Base-by-base conservation (phyloP, 768 basidiomycete species). In the Russula dissimulans region DNA sequence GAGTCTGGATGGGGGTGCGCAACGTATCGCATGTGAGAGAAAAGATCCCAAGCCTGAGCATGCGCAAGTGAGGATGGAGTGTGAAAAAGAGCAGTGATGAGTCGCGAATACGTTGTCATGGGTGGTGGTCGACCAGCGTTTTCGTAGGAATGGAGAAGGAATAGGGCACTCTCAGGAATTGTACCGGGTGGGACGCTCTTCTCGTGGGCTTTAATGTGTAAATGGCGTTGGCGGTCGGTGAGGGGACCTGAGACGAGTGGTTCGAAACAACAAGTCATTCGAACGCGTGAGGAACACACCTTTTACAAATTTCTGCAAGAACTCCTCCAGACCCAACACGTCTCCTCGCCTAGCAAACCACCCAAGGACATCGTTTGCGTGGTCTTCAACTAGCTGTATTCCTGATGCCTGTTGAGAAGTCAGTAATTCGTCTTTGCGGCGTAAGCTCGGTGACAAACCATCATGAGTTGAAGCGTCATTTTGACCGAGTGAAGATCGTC, bases 1-100 rank as follows among this genome's bases (percentile, higher is more conserved):
- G 76, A 76, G 63, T 88, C 84, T 0, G 95, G 94, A 4, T 75
- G 74, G 0, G 92, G 85, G 69, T 98, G 93, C 1, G 95, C 91
- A 14, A 91, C 89, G 62, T 97, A 94, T 48, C 95, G 90, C 90
- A 97, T 95, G 71, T 99, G 95, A 2, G 89, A 77, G 71, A 91
- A 97, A 43, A 97, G 80, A 68, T 98, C 91, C 91, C 92, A 97
- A 3, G 90, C 95, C 61, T 91, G 86, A 0, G 89, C 87, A 36
- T 80, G 81, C 2, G 81, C 81, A 1, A 70, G 41, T 67, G 72
- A 63, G 11, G 74, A 72, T 8, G 74, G 76, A 31, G 76, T 74
- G 45, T 76, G 75, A 66, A 81, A 81, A 38, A 85, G 84, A 47
- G 77, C 71, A 5, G 75, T 74, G 60, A 95, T 87, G 49, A 86